A percentile compares a stretch with the other conserved stretches of the same genome.
phyloP scores from a whole-genome alignment of 2,329 filamentous ascomycete genomes.

The Fonsecaea pugnacius region DNA sequence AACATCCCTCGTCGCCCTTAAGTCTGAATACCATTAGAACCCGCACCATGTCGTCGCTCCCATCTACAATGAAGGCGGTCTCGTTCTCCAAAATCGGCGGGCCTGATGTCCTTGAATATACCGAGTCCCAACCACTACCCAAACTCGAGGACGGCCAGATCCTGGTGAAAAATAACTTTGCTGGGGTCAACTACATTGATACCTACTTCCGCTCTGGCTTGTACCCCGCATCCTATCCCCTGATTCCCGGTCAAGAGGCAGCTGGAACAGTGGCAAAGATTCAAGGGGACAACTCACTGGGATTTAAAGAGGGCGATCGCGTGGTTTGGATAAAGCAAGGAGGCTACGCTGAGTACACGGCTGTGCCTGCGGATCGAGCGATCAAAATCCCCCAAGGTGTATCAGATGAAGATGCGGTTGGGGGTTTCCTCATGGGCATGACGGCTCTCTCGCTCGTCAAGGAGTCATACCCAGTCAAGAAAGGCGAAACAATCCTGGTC shows the following conservation, averaged over 20 bases:
- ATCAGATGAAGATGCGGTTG: constrained; percentile 66
- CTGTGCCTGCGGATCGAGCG: constrained; percentile 58
- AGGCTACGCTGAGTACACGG: constrained; percentile 65
- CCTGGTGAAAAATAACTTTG: constrained; percentile 77
- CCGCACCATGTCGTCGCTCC: constrained; percentile 34
- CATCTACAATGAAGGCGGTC: constrained; percentile 70
- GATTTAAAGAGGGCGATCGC: constrained; percentile 68
- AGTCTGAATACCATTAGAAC: background rate
- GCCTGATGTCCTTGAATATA: constrained; percentile 72
- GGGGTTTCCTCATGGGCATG: constrained; percentile 76
- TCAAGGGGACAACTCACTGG: constrained; percentile 57
- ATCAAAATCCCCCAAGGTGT: constrained; percentile 69
- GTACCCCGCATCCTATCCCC: constrained; percentile 69
- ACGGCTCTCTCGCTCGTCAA: constrained; percentile 80
- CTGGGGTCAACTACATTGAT: constrained; percentile 88
- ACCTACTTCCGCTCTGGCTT: constrained; percentile 87
- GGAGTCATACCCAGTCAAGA: constrained; percentile 72
- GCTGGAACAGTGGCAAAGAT: constrained; percentile 70
- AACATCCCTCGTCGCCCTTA: background rate
- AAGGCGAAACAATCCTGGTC: constrained; percentile 79
- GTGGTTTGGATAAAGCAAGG: constrained; percentile 69
- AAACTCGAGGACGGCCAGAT: constrained; percentile 70
- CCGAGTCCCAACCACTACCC: constrained; percentile 72
- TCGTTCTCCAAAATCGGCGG: constrained; percentile 73
- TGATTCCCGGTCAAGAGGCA: constrained; percentile 79